Base-by-base conservation (phyloP, 2,329 filamentous ascomycete genomes). In the Escovopsis sp. region DNA sequence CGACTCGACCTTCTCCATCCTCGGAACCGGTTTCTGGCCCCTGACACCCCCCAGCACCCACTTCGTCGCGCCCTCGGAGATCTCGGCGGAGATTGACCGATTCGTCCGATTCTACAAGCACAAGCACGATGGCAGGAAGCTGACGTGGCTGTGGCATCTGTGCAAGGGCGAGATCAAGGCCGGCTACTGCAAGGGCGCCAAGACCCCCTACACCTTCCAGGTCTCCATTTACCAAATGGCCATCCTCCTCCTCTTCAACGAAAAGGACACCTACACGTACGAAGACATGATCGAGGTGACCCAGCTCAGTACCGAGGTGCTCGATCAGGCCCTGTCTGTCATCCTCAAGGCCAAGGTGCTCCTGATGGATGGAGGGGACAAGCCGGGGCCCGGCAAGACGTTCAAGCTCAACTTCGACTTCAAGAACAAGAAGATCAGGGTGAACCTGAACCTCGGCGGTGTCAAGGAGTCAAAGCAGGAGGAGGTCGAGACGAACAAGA, bases 221-320 rank as follows among this genome's bases (percentile, higher is more conserved):
- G 93, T 98, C 10, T 96, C 89, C 2, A 88, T 89, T 3, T 98
- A 91, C 57, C 91, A 98, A 62, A 95, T 98, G 87, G 89, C 87
- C 1, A 87, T 98, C 44, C 70, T 98, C 25, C 67, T 98, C 39
- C 70, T 96, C 20, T 98, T 95, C 70, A 98, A 98, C 58, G 88
- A 96, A 51, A 79, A 76, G 50, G 87, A 94, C 48, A 80, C 72
- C 10, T 74, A 94, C 50, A 77, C 77, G 27, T 96, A 95, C 59
- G 82, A 93, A 31, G 87, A 95, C 49, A 93, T 96, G 47, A 71
- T 80, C 33, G 80, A 79, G 50, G 79, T 81, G 12, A 96, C 91
- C 2, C 78, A 81, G 48, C 70, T 98, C 34, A 80, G 76, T 48
- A 72, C 73, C 49, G 91, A 96, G 51, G 80, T 84, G 3, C 72